These are phyloP conservation scores for Adansonia rubrostipa DNA, from an alignment of 441 rosid genomes.

Conservation along the genomic window DNA sequence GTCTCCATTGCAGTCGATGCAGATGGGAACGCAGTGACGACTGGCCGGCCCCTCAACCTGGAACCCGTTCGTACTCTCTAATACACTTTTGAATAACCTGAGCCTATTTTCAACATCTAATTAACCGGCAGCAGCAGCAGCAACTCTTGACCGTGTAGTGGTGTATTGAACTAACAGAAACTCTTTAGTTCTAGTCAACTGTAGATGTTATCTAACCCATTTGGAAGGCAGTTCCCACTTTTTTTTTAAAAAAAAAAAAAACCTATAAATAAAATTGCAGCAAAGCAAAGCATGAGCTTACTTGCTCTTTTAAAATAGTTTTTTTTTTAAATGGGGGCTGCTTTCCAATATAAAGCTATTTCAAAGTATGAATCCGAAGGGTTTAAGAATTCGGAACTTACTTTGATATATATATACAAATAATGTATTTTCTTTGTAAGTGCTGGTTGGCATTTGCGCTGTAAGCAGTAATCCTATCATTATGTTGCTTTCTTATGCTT, in stretches of 20 bases:
- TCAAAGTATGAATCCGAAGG: slow-evolving; percentile 22
- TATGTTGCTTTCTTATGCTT: not conserved
- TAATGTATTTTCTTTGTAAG: slow-evolving; percentile 18
- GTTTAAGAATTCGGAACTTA: slow-evolving; percentile 32
- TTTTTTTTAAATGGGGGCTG: slow-evolving; percentile 18
- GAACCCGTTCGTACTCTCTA: not conserved
- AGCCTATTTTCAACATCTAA: slow-evolving; percentile 23
- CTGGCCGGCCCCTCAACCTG: slow-evolving; percentile 1
- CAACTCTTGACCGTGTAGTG: not conserved
- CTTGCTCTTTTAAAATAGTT: slow-evolving; percentile 17
- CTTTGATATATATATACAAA: not conserved
- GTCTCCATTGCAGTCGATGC: slow-evolving; percentile 68
- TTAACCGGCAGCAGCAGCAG: slow-evolving; percentile 3
- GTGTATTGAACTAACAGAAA: slow-evolving; percentile 28
- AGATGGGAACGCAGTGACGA: slow-evolving; percentile 54
- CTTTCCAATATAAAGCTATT: slow-evolving; percentile 17
- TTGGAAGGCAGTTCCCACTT: slow-evolving; percentile 24
- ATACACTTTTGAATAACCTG: not conserved
- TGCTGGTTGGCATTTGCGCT: not conserved
- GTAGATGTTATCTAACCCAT: slow-evolving; percentile 46
- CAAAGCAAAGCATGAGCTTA: not conserved
- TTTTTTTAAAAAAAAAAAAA: not conserved
- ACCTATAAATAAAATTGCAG: slow-evolving; percentile 23
- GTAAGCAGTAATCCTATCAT: not conserved
- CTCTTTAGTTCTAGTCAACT: slow-evolving; percentile 36